Evolutionary conservation across 805 yeast species (phyloP).

Genomic region (Clavispora santaluciae): DNA sequence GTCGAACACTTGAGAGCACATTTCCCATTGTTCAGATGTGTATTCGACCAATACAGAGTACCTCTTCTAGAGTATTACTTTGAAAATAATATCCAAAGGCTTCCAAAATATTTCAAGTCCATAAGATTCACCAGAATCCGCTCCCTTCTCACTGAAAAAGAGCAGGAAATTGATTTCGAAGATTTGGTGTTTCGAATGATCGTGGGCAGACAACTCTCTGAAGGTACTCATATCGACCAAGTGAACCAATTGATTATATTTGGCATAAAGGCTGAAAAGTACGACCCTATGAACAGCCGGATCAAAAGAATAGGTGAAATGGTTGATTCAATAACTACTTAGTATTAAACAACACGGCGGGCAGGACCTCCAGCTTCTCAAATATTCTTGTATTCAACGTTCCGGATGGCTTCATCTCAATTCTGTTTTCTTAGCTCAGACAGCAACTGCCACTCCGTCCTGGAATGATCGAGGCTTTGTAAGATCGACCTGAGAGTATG

Average conservation of each 20-base stretch:
- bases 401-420: too few species aligned
- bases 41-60: neutral
- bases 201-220: slow-evolving; percentile 25
- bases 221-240: slow-evolving; percentile 32
- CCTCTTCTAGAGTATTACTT: slow-evolving; percentile 9
- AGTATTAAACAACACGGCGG: too few species aligned
- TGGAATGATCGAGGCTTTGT: too few species aligned
- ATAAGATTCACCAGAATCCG: slow-evolving; percentile 19
- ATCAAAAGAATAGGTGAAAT: slow-evolving; percentile 24
- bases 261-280: slow-evolving; percentile 12
- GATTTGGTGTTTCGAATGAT: slow-evolving; percentile 31
- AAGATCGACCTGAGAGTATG: too few species aligned
- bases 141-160: slow-evolving; percentile 13
- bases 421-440: too few species aligned
- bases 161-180: slow-evolving; percentile 18
- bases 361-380: too few species aligned
- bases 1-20: slow-evolving; percentile 4
- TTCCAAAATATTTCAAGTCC: slow-evolving; percentile 27
- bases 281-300: slow-evolving; percentile 18
- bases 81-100: slow-evolving; percentile 28
- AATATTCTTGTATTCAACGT: too few species aligned
- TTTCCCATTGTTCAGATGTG: slow-evolving; percentile 3
- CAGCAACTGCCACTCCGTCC: too few species aligned
- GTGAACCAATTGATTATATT: slow-evolving; percentile 21
- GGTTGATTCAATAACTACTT: slow-evolving; percentile 12